phyloP scores from a whole-genome alignment of 1,284 basidiomycete species.

The Boletus sp. region DNA sequence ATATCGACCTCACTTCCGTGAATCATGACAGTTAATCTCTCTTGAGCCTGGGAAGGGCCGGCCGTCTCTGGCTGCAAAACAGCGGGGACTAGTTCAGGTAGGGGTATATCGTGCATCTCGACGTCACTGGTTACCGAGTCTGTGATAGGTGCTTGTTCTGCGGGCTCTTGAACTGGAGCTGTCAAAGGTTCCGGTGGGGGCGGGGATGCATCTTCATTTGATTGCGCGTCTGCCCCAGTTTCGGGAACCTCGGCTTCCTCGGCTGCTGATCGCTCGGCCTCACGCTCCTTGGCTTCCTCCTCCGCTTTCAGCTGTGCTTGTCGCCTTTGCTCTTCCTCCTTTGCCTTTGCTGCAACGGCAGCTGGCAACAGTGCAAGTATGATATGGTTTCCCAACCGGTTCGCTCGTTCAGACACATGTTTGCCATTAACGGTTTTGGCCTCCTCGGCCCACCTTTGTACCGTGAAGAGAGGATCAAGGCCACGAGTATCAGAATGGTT shows the following conservation, averaged over 20 bases:
- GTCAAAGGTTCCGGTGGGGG: constrained; percentile 9
- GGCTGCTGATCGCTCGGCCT: constrained; percentile 23
- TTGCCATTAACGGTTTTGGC: constrained; percentile 77
- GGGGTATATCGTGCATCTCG: constrained; percentile 27
- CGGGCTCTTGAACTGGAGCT: constrained; percentile 8
- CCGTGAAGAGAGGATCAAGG: constrained; percentile 76
- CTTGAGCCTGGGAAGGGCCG: constrained; percentile 36
- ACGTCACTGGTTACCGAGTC: constrained; percentile 22
- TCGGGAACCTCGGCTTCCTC: constrained; percentile 30
- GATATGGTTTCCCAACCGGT: constrained; percentile 70
- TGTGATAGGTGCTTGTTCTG: constrained; percentile 13
- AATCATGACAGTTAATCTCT: constrained; percentile 81
- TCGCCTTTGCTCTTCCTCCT: constrained; percentile 49
- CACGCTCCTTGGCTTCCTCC: constrained; percentile 34
- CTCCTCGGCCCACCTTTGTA: constrained; percentile 91
- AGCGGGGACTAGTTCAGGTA: constrained; percentile 17
- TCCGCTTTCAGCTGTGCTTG: constrained; percentile 43
- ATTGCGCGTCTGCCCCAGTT: constrained; percentile 10
- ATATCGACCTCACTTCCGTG: constrained; percentile 96
- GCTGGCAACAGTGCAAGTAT: constrained; percentile 79
- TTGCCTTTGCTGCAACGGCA: constrained; percentile 59
- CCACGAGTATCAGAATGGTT: constrained; percentile 50
- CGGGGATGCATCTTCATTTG: constrained; percentile 15
- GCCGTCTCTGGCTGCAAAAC: constrained; percentile 18
- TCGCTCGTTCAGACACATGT: constrained; percentile 64